Conservation (phyloP, 1,139 yeast genomes). For the Zygosaccharomyces pseudobailii region DNA sequence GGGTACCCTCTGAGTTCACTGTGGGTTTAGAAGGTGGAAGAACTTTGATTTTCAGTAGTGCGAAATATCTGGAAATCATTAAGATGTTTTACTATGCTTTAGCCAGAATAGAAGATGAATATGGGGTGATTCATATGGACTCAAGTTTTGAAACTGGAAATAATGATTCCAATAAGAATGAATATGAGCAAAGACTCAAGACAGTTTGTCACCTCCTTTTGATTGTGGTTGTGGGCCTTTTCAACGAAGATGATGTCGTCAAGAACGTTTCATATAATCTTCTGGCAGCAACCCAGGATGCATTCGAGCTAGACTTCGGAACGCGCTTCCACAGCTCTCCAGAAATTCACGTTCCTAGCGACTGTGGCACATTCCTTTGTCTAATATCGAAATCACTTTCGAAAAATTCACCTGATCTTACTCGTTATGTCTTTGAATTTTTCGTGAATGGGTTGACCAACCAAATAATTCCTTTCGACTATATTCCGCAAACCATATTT, state of each 20-base stretch:
- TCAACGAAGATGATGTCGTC: slow-evolving; percentile 54
- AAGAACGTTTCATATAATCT: slow-evolving; percentile 61
- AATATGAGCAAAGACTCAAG: slow-evolving; percentile 20
- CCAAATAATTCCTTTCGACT: slow-evolving; percentile 20
- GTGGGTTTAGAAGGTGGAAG: slow-evolving; percentile 45
- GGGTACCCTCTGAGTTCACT: slow-evolving; percentile 53
- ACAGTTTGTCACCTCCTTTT: slow-evolving; percentile 55
- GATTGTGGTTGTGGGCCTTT: slow-evolving; percentile 62
- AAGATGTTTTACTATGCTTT: slow-evolving; percentile 63
- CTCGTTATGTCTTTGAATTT: slow-evolving; percentile 39
- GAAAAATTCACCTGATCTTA: slow-evolving; percentile 50
- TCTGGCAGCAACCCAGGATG: slow-evolving; percentile 57
- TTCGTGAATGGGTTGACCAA: slow-evolving; percentile 26
- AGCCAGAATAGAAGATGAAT: slow-evolving; percentile 44
- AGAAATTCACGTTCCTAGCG: slow-evolving; percentile 68
- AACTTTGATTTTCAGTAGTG: slow-evolving; percentile 50
- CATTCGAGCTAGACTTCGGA: slow-evolving; percentile 60
- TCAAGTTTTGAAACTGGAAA: neutral
- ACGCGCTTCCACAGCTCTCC: slow-evolving; percentile 52
- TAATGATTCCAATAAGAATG: slow-evolving; percentile 7
- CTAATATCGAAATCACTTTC: slow-evolving; percentile 59
- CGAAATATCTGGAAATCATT: slow-evolving; percentile 63
- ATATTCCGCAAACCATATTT: slow-evolving; percentile 36
- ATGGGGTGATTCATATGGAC: slow-evolving; percentile 21
- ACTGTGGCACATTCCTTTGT: slow-evolving; percentile 60